Conservation (phyloP, 1,284 basidiomycete species). For the Hymenochaete sp. region DNA sequence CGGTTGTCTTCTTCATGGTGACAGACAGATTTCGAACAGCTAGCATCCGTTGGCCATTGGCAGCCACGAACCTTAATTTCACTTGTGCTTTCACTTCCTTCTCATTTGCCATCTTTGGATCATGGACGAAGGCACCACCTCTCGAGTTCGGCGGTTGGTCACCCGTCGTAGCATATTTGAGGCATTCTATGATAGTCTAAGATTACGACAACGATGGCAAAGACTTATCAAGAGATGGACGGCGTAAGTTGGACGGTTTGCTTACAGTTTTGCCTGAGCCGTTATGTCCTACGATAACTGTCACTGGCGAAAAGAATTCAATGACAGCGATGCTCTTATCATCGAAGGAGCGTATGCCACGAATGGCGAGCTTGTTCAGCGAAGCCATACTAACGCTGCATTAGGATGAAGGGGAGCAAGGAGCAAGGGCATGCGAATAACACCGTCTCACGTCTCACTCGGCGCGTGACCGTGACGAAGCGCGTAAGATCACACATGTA, state of each 20-base stretch:
- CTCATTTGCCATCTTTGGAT: constrained; percentile 98
- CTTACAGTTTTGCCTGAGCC: constrained; percentile 91
- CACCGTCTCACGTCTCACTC: not conserved
- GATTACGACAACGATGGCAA: not conserved
- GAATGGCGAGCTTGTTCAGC: constrained; percentile 80
- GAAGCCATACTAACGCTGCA: constrained; percentile 55
- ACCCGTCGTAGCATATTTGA: constrained; percentile 98
- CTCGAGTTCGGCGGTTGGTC: constrained; percentile 97
- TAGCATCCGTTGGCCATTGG: constrained; percentile 84
- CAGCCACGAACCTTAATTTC: constrained; percentile 86
- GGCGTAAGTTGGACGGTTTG: not conserved
- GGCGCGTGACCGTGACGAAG: constrained; percentile 10
- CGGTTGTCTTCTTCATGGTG: constrained; percentile 81
- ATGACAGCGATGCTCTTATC: constrained; percentile 93
- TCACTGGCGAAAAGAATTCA: constrained; percentile 96
- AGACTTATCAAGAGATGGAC: not conserved
- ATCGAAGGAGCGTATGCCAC: constrained; percentile 87
- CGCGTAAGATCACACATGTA: not conserved
- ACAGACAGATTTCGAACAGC: constrained; percentile 91
- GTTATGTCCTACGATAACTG: constrained; percentile 98
- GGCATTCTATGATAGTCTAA: constrained; percentile 93
- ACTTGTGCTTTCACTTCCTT: constrained; percentile 99
- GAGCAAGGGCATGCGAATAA: not conserved
- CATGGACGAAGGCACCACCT: constrained; percentile 96
- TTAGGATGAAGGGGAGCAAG: not conserved